These are phyloP conservation scores for Crithidia sp. DNA, from an alignment of 208 protist genomes.

Conservation along the genomic window DNA sequence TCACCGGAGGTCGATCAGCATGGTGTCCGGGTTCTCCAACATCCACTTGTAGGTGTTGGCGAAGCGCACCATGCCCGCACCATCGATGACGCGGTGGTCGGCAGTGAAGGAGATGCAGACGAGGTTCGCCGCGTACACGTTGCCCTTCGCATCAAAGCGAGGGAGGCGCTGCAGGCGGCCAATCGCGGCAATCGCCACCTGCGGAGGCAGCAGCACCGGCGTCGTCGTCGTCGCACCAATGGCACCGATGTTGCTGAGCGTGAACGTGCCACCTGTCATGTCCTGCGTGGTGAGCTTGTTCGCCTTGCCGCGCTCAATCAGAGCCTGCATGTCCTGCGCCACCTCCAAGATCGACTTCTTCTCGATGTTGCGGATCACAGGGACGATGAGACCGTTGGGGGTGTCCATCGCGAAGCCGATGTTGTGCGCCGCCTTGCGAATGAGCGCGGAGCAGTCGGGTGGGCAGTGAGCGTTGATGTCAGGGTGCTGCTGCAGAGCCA, in stretches of 20 bases:
- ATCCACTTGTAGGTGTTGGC: conserved; percentile 88
- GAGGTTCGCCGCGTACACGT: conserved; percentile 69
- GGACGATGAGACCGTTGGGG: conserved; percentile 94
- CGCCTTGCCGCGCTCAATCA: conserved; percentile 59
- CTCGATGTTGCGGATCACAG: conserved; percentile 93
- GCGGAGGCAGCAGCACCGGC: conserved; percentile 90
- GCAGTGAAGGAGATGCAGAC: conserved; percentile 87
- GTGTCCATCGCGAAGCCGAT: conserved; percentile 97
- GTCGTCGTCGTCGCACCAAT: conserved; percentile 94
- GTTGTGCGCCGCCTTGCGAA: conserved; percentile 92
- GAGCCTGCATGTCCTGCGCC: conserved; percentile 87
- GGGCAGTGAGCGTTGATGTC: conserved; percentile 87
- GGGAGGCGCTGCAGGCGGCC: conserved; percentile 90
- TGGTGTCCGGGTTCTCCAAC: conserved; percentile 86
- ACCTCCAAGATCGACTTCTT: conserved; percentile 91
- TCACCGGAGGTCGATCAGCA: conserved; percentile 84
- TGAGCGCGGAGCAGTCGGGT: conserved; percentile 63
- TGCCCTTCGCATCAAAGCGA: conserved; percentile 72
- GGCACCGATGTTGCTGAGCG: conserved; percentile 96
- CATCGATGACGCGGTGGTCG: conserved; percentile 97
- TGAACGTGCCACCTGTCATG: conserved; percentile 94
- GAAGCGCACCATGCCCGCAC: conserved; percentile 96
- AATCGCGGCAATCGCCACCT: conserved; percentile 95
- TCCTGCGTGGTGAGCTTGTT: conserved; percentile 69
- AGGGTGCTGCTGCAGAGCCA: conserved; percentile 88